phyloP scores from a whole-genome alignment of 805 yeast genomes.

The Barnettozyma wickerhamii region DNA sequence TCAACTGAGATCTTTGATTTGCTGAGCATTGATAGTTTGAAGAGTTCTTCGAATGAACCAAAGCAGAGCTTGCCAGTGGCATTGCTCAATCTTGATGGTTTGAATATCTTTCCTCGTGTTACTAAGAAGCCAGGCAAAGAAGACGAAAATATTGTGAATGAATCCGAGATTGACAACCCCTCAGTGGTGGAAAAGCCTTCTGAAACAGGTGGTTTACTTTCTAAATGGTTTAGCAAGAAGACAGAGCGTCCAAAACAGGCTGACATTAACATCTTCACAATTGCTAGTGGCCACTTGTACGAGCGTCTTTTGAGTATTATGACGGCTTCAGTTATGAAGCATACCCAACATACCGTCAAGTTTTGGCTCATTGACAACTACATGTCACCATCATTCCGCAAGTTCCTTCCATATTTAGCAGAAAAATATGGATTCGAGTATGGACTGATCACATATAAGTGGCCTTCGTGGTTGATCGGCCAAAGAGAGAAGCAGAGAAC shows the following conservation, averaged over 20 bases:
- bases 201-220: conserved; percentile 14
- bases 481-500: conserved; percentile 77
- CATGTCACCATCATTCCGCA: conserved; percentile 65
- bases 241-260: conserved; percentile 34
- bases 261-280: conserved; percentile 72
- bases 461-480: conserved; percentile 88
- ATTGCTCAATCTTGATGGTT: conserved; percentile 42
- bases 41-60: background rate
- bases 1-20: conserved; percentile 39
- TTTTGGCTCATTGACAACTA: conserved; percentile 87
- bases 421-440: conserved; percentile 57
- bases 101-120: conserved; percentile 41
- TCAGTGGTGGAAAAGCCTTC: conserved; percentile 5
- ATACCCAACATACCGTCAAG: conserved; percentile 61
- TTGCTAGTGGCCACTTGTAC: conserved; percentile 78
- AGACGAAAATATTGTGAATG: conserved; percentile 12
- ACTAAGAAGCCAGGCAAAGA: conserved; percentile 38
- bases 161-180: conserved; percentile 9
- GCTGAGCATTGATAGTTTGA: conserved; percentile 28
- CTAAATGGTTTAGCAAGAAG: conserved; percentile 11
- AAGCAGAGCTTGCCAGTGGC: conserved; percentile 27
- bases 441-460: conserved; percentile 77
- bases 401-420: conserved; percentile 57
- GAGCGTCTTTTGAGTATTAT: conserved; percentile 73
- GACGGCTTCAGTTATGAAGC: conserved; percentile 70